Conservation (phyloP, 176 grass and related monocot species). For the Triticum dicoccoides region DNA sequence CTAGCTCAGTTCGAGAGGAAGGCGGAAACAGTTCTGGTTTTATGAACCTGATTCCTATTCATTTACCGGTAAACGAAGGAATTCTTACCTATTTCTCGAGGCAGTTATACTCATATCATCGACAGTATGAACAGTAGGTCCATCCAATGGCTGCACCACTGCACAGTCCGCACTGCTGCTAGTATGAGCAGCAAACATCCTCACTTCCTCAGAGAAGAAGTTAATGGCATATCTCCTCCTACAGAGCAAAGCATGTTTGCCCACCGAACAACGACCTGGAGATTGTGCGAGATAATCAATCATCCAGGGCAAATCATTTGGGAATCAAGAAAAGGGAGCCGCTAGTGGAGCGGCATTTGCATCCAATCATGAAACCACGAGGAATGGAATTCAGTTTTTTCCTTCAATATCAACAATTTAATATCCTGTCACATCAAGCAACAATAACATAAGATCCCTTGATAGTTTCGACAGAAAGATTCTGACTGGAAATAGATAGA, state of each 20-base stretch:
- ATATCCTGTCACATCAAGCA: constrained; percentile 4
- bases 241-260: constrained; percentile 4
- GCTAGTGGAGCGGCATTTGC: constrained; percentile 1
- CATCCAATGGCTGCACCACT: background rate
- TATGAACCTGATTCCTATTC: too few relatives aligned
- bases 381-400: background rate
- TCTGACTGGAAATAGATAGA: background rate
- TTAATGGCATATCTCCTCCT: constrained; percentile 20
- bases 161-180: background rate
- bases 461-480: background rate
- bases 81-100: too few relatives aligned
- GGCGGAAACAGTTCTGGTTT: too few relatives aligned
- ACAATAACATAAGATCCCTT: background rate
- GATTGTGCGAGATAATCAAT: background rate
- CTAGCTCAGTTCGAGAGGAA: too few relatives aligned
- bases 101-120: too few relatives aligned
- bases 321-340: background rate
- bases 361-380: constrained; percentile 22
- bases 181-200: too few relatives aligned
- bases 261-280: constrained; percentile 3
- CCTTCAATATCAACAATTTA: background rate
- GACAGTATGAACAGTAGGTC: too few relatives aligned
- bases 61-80: too few relatives aligned
- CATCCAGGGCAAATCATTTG: background rate
- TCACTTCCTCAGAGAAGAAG: background rate